Evolutionary conservation across 2,329 filamentous ascomycete species (phyloP), one percentile per base, ranked within the genome.

Genomic region (Lecanicillium sp.): DNA sequence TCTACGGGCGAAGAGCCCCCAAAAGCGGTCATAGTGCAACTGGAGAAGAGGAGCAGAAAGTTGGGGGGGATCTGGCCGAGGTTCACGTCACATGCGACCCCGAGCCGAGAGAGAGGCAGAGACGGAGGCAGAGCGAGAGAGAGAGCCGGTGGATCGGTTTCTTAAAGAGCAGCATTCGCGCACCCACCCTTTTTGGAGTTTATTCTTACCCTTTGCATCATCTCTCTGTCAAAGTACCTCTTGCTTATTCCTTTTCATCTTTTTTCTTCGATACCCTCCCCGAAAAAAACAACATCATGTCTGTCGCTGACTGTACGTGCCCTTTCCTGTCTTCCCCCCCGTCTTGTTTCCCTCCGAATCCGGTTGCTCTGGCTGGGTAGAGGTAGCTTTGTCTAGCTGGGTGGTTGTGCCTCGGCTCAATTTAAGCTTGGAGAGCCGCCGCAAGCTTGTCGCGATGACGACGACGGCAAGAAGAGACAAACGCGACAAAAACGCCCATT

Each of bases 51-150:
- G 6, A 7, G 22, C 7, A 11, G 22, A 11, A 25, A 25, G 22
- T 19, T 39, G 34, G 29, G 29, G 29, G 29, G 13, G 29, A 30
- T n/a, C 11, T 13, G 47, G 48, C 54, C 53, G 55, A 57, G 55
- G 55, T 43, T 46, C 48, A 41, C 52, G 53, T 58, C 54, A 56
- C 55, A 57, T 58, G 50, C 53, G 45, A 48, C 20, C 11, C 25
- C 35, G 36, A 38, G 28, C 29, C 37, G 14, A 38, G 15, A 11
- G 9, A 4, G 4, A 15, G 9, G 9, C 30, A 16, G 8, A 7
- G 11, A 12, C 30, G 9, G 15, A 5, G 30, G n/a, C 4, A 12
- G 30, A 6, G 6, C 35, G 27, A 36, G 34, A 19, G 13, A 33
- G n/a, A 16, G 15, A 37, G 13, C 28, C 25, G 14, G 16, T 37